Percentiles rank a stretch among this genome's conserved stretches.
Conservation (phyloP, 352 stramenopile species). For the Pythium sp. region DNA sequence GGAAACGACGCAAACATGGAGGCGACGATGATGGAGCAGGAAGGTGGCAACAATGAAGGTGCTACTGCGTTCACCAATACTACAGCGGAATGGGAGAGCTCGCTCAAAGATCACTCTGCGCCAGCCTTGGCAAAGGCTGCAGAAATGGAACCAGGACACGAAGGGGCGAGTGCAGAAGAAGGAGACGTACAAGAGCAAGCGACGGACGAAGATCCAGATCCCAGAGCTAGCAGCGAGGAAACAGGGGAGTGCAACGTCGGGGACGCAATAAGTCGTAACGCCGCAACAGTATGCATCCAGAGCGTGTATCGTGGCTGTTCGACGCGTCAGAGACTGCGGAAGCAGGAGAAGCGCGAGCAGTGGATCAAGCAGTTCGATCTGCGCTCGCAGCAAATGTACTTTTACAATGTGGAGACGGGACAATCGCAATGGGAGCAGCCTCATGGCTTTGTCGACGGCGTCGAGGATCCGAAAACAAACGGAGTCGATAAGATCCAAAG, state of each 20-base stretch:
- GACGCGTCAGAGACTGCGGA: conserved; percentile 19
- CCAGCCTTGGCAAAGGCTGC: not conserved
- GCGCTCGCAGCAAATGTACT: conserved; percentile 33
- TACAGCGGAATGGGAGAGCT: not conserved
- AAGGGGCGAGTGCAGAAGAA: not conserved
- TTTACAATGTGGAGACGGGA: conserved; percentile 42
- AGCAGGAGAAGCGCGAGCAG: conserved; percentile 13
- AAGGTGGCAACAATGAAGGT: not conserved
- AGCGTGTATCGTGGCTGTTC: conserved; percentile 29
- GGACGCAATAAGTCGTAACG: not conserved
- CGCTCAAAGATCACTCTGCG: not conserved
- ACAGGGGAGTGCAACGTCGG: not conserved
- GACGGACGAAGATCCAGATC: not conserved
- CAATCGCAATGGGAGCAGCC: conserved; percentile 46
- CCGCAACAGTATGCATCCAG: conserved; percentile 28
- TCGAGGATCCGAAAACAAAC: conserved; percentile 31
- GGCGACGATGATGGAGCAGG: not conserved
- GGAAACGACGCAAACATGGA: not conserved
- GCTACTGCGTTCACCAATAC: not conserved
- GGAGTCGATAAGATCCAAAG: conserved; percentile 58
- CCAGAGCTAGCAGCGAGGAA: not conserved
- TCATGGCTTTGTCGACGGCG: conserved; percentile 26
- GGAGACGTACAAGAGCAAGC: not conserved
- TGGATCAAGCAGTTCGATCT: conserved; percentile 60
- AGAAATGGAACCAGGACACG: not conserved